phyloP scores from a whole-genome alignment of 768 basidiomycete genomes.

The Cystoderma amianthinum region DNA sequence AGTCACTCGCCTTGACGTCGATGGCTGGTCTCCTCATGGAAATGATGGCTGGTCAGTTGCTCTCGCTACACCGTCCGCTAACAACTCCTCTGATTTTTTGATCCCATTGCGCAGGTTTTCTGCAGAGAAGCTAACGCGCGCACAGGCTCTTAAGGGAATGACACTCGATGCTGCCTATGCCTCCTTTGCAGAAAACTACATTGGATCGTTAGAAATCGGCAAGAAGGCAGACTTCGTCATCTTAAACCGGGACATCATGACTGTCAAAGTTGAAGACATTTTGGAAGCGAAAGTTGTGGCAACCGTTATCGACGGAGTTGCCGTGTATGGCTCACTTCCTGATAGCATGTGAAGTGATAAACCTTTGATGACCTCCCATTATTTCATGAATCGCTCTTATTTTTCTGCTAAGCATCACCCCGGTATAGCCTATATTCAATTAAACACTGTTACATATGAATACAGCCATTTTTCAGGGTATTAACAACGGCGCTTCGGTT shows the following conservation, averaged over 20 bases:
- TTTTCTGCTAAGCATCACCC: no score
- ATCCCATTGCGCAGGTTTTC: slow-evolving; percentile 52
- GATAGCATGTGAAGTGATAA: no score
- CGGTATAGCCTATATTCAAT: no score
- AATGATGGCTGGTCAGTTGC: slow-evolving; percentile 66
- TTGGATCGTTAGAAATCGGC: slow-evolving; percentile 69
- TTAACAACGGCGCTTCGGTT: no score
- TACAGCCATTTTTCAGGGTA: no score
- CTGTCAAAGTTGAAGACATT: slow-evolving; percentile 41
- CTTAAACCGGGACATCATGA: slow-evolving; percentile 77
- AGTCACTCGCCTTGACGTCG: slow-evolving; percentile 58
- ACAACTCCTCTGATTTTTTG: background rate
- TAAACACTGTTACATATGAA: no score
- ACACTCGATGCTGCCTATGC: slow-evolving; percentile 88
- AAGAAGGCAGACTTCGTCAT: slow-evolving; percentile 89
- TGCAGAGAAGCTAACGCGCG: slow-evolving; percentile 65
- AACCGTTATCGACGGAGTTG: slow-evolving; percentile 58
- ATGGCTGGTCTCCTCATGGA: slow-evolving; percentile 81
- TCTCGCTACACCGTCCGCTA: background rate
- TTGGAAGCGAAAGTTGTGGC: slow-evolving; percentile 47
- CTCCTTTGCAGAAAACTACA: slow-evolving; percentile 61
- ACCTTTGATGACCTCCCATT: no score
- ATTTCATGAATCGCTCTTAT: no score
- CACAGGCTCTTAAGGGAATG: slow-evolving; percentile 86
- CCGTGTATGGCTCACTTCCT: slow-evolving; percentile 57